phyloP scores from a whole-genome alignment of 2,329 filamentous ascomycete genomes.

The Dryadomyces sulphureus region DNA sequence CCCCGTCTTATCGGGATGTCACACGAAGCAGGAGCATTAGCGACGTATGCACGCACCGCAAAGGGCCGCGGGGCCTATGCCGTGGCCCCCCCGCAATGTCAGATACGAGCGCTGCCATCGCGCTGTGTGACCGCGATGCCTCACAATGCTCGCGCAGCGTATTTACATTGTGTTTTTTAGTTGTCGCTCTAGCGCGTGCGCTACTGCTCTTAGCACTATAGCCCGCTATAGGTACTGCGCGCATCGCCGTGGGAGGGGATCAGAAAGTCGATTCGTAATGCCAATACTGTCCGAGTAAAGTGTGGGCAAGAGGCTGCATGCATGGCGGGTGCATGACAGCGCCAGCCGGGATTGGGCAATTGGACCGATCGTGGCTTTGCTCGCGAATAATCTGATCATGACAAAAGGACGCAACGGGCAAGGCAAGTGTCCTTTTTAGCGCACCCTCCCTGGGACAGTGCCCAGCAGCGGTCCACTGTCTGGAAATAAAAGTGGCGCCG shows the following conservation, averaged over 20 bases:
- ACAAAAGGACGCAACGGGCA: not conserved
- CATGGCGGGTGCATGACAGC: not conserved
- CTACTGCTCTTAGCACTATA: no score
- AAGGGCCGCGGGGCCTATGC: not conserved
- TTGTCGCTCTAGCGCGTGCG: no score
- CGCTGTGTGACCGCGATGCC: not conserved
- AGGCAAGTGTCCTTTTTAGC: not conserved
- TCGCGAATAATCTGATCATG: no score
- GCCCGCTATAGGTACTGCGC: no score
- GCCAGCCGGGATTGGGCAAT: slow-evolving; percentile 1
- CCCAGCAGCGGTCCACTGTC: not conserved
- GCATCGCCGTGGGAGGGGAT: no score
- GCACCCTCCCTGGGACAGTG: not conserved
- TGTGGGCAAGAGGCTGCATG: not conserved
- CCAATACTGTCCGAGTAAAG: not conserved
- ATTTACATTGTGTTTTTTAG: no score
- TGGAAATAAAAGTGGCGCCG: not conserved
- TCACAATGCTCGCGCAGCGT: no score
- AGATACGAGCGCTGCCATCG: no score
- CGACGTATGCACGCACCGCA: not conserved
- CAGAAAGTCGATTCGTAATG: no score
- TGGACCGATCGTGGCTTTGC: not conserved
- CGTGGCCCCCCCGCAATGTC: not conserved
- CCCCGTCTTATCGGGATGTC: not conserved
- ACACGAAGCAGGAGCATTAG: not conserved